A percentile compares a stretch with the other conserved stretches of the same genome.
Conservation (phyloP, 73 alveolate genomes). For the Paramecium sexaurelia region DNA sequence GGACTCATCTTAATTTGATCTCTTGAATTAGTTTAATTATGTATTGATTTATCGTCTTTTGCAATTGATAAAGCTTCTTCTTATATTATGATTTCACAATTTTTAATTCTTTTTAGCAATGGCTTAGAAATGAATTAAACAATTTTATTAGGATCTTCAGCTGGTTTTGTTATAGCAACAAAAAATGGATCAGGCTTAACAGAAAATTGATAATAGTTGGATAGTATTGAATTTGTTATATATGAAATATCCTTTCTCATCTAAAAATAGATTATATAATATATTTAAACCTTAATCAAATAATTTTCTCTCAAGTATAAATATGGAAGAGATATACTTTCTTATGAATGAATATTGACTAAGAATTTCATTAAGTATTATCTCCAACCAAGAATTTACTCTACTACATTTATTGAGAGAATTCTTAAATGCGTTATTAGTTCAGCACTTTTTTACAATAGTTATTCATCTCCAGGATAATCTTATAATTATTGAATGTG, state of each 20-base stretch:
- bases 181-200: constrained; percentile 21
- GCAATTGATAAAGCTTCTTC: neutral
- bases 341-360: neutral
- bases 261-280: neutral
- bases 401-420: constrained; percentile 31
- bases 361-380: constrained; percentile 5
- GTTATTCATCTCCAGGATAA: neutral
- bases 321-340: constrained; percentile 16
- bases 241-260: constrained; percentile 1
- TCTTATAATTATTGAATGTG: neutral
- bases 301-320: constrained; percentile 1
- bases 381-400: constrained; percentile 16
- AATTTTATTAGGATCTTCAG: constrained; percentile 3
- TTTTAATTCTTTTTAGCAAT: neutral
- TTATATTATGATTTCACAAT: neutral
- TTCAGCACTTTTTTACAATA: constrained; percentile 18
- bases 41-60: neutral
- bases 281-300: neutral
- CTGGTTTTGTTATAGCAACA: constrained; percentile 21
- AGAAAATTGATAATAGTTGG: neutral
- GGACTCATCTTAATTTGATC: constrained; percentile 14
- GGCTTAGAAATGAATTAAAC: constrained; percentile 12
- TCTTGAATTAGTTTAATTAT: neutral
- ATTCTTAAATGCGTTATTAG: constrained; percentile 42
- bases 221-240: neutral